Conservation (phyloP, 176 grass and related monocot species). For the Lolium perenne region DNA sequence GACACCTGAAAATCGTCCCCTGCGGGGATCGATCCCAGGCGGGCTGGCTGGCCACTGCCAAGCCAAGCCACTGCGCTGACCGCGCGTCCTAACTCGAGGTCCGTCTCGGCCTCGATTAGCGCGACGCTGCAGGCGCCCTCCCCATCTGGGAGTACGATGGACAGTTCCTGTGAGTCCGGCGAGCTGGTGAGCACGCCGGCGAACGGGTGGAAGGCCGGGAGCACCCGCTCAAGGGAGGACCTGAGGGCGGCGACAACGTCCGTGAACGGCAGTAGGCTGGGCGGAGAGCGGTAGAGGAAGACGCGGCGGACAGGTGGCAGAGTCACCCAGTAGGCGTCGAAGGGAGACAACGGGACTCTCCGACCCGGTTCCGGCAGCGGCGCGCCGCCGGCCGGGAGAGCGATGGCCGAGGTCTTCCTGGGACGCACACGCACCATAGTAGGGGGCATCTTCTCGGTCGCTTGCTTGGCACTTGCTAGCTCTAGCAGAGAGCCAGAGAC, state of each 20-base stretch:
- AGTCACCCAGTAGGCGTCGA: constrained; percentile 32
- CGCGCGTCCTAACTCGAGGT: constrained; percentile 36
- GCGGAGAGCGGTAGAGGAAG: constrained; percentile 31
- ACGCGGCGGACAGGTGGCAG: constrained; percentile 37
- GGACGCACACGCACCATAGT: constrained; percentile 3
- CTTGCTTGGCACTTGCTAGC: too few relatives aligned
- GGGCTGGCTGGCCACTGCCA: too few relatives aligned
- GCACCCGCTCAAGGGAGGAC: constrained; percentile 22
- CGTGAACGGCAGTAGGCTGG: neutral
- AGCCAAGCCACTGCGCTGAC: too few relatives aligned
- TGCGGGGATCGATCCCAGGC: too few relatives aligned
- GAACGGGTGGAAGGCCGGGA: constrained; percentile 44
- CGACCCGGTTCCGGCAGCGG: neutral
- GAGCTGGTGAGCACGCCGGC: constrained; percentile 20
- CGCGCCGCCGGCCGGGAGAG: neutral
- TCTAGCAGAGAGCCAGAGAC: too few relatives aligned
- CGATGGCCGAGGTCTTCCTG: neutral
- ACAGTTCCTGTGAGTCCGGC: neutral
- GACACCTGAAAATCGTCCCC: too few relatives aligned
- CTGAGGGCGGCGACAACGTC: neutral
- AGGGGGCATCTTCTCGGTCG: constrained; percentile 16
- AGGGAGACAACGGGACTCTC: constrained; percentile 12
- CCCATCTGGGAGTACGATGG: neutral
- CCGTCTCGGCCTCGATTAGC: constrained; percentile 48
- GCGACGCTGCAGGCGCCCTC: neutral